Evolutionary conservation across 2,329 filamentous ascomycete species (phyloP).

Genomic region (Colletotrichum sp.): DNA sequence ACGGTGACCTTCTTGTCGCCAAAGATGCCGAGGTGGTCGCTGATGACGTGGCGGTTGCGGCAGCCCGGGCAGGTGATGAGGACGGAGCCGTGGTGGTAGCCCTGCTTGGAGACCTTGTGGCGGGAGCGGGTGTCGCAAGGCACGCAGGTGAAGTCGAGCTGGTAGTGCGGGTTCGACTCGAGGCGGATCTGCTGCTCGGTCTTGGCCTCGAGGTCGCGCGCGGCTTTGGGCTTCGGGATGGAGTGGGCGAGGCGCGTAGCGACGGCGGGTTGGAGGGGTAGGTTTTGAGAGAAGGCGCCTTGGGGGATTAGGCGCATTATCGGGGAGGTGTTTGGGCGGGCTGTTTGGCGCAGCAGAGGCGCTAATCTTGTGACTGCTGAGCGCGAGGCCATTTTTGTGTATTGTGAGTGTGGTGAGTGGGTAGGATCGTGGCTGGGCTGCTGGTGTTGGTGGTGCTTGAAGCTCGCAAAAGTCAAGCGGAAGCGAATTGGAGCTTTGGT

Average conservation of each 20-base stretch:
- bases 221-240: constrained; percentile 23
- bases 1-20: constrained; percentile 73
- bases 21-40: constrained; percentile 84
- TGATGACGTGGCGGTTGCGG: constrained; percentile 87
- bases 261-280: not conserved
- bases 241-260: constrained; percentile 29
- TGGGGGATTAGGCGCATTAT: not conserved
- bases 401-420: not conserved
- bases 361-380: not conserved
- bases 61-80: constrained; percentile 89
- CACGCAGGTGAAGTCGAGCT: constrained; percentile 91
- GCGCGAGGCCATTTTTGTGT: constrained; percentile 14
- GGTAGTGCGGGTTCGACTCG: constrained; percentile 71
- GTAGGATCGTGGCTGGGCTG: not conserved
- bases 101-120: constrained; percentile 90
- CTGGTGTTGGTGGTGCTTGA: not conserved
- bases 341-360: constrained; percentile 6
- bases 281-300: not conserved
- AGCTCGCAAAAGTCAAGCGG: not conserved
- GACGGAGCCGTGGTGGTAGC: constrained; percentile 89
- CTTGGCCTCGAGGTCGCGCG: constrained; percentile 27
- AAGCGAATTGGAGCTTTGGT: not conserved
- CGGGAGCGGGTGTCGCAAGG: constrained; percentile 81
- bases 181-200: constrained; percentile 22
- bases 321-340: not conserved